These are phyloP conservation scores for Bruguiera hainesii DNA, from an alignment of 441 rosid species.

Conservation along the genomic window DNA sequence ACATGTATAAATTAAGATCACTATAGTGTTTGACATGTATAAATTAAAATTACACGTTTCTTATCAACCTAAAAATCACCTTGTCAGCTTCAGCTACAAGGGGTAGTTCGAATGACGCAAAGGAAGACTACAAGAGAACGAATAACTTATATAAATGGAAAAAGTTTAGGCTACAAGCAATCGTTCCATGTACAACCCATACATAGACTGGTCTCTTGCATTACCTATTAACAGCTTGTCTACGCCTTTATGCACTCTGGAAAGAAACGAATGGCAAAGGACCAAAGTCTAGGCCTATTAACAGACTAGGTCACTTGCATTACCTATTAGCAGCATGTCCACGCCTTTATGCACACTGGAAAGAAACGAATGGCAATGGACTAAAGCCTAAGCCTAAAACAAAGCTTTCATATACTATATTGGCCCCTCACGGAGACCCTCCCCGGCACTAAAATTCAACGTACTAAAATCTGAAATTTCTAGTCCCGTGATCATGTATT, in stretches of 20 bases:
- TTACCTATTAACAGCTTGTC: not conserved
- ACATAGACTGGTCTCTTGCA: not conserved
- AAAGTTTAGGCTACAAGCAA: constrained; percentile 14
- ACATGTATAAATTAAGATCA: too few relatives aligned
- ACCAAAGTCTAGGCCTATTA: not conserved
- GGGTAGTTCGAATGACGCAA: not conserved
- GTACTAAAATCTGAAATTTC: constrained; percentile 24
- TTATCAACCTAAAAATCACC: too few relatives aligned
- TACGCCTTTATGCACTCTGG: not conserved
- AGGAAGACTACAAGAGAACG: not conserved
- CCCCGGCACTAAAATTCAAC: not conserved
- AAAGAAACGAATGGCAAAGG: not conserved
- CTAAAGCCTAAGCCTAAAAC: not conserved
- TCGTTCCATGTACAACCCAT: constrained; percentile 3
- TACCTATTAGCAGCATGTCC: not conserved
- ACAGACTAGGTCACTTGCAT: constrained; percentile 3
- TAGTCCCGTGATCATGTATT: constrained; percentile 17
- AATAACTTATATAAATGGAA: not conserved
- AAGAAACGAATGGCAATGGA: not conserved
- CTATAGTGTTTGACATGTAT: too few relatives aligned
- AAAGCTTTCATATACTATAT: not conserved
- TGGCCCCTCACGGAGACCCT: too few relatives aligned
- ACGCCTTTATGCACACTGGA: not conserved
- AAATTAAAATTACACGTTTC: too few relatives aligned
- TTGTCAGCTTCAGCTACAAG: too few relatives aligned